Evolutionary conservation across 352 stramenopile genomes (phyloP), one percentile per base, ranked within the genome.

Genomic region (Thalassiosira sp.): DNA sequence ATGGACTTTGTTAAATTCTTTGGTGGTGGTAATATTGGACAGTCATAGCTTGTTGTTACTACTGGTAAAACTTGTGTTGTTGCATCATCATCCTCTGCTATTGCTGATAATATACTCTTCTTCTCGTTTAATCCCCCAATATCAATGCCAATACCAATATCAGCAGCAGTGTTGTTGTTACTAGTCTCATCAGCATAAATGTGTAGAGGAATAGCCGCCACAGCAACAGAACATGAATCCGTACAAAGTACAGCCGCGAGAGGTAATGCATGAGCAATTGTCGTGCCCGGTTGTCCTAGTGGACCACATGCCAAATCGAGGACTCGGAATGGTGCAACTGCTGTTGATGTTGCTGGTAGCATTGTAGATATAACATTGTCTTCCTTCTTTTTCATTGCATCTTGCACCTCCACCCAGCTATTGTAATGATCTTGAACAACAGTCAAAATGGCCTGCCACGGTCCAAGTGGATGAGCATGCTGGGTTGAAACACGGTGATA

Each of bases 261-360:
- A 10, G 53, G 53, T 1, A 61, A 24, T 11, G 31, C 6, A 2
- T 37, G 8, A 1, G 53, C 53, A 25, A 61, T 61, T 2, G 53
- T 61, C 11, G 53, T 61, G 10, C 53, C 53, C 2, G 53, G 53
- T 18, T 61, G 16, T 11, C 53, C 53, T 2, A n/a, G 53, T 43
- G 53, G 53, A 24, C 53, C 53, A 37, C 53, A 48, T 5, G 53
- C 53, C 53, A 61, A 43, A 43, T 61, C 53, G 8, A 61, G 20
- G 10, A 61, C 53, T 2, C 53, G 53, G 8, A 43, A 61, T 24
- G 28, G 20, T 11, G n/a, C 31, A 37, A 8, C 8, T 37, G 31
- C 3, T 37, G 31, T 3, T 3, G 31, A 10, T 37, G 3, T 8
- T 10, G 2, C 10, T 11, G 53, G 1, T 7, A 11, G 1, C 45